Conservation (phyloP, 2,329 filamentous ascomycete genomes). For the Claviceps spartinae region DNA sequence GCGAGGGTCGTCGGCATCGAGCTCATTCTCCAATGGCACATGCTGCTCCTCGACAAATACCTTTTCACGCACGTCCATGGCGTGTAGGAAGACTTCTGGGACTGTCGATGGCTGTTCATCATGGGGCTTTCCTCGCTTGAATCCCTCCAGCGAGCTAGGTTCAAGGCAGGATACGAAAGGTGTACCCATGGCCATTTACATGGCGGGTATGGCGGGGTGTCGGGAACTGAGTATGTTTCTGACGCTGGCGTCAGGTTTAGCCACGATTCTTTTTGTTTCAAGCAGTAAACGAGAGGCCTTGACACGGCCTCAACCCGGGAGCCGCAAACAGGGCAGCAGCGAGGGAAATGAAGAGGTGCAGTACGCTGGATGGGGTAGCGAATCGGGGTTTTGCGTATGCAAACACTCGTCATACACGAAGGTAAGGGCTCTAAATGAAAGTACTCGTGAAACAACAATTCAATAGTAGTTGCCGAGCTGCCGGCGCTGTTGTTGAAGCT, state of each 20-base stretch:
- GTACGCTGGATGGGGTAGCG: neutral
- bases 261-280: too few relatives aligned
- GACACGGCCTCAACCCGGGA: too few relatives aligned
- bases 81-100: constrained; percentile 45
- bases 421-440: neutral
- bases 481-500: neutral
- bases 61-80: constrained; percentile 45
- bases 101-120: constrained; percentile 31
- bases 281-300: neutral
- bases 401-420: neutral
- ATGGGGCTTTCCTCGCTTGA: constrained; percentile 25
- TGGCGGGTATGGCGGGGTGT: neutral
- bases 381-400: neutral
- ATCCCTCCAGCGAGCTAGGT: constrained; percentile 36
- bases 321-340: neutral
- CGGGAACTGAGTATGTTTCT: neutral
- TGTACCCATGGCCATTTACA: constrained; percentile 27
- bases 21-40: constrained; percentile 52
- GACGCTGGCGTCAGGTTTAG: neutral
- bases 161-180: constrained; percentile 35
- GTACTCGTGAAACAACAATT: neutral
- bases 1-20: constrained; percentile 66
- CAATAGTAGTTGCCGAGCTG: neutral
- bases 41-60: constrained; percentile 50
- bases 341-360: neutral